Evolutionary conservation across 225 moss, liverwort and hornwort genomes (phyloP), one percentile per base, ranked within the genome.

Genomic region (Polytrichum commune): DNA sequence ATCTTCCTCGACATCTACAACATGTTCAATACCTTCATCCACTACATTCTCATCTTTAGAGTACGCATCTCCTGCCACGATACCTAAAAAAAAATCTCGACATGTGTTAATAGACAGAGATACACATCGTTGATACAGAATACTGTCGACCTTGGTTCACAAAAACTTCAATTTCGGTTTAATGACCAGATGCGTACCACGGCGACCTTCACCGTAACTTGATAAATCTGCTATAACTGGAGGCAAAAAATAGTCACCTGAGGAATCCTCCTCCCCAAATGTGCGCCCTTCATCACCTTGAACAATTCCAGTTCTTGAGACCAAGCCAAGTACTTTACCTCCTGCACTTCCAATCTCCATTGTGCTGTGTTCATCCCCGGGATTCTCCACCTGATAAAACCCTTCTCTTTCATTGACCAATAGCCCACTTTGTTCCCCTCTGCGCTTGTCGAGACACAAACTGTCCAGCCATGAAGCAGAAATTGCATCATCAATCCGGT

Each of bases 381-480:
- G 64, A 18, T 84, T 65, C 19, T 73, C 75, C 69, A 57, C 72
- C 27, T 74, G 68, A 67, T 29, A 23, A 54, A 19, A 16, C 58
- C 56, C 8, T 62, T 9, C 70, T 63, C 65, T 75, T 33, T 60
- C 69, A n/a, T 64, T 63, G 8, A 55, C 19, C 69, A 72, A 26
- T 26, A n/a, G 54, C 6, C 73, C 67, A 57, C 32, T 69, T 56
- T 65, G 79, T 56, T 75, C 73, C 81, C 74, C 38, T 72, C 79
- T 77, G 53, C 76, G 75, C 29, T 60, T 71, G 75, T 84, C 82
- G 7, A 88, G 77, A 73, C 79, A 88, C 60, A 88, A 68, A 65
- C 75, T 71, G 65, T 88, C 84, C 29, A 88, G 75, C 87, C 87
- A 88, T 67, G 64, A 84, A 71, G 87, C 84, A 58, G 82, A 84